Evolutionary conservation across 768 basidiomycete species (phyloP), one percentile per base, ranked within the genome.

Genomic region (Termitomyces sp.): DNA sequence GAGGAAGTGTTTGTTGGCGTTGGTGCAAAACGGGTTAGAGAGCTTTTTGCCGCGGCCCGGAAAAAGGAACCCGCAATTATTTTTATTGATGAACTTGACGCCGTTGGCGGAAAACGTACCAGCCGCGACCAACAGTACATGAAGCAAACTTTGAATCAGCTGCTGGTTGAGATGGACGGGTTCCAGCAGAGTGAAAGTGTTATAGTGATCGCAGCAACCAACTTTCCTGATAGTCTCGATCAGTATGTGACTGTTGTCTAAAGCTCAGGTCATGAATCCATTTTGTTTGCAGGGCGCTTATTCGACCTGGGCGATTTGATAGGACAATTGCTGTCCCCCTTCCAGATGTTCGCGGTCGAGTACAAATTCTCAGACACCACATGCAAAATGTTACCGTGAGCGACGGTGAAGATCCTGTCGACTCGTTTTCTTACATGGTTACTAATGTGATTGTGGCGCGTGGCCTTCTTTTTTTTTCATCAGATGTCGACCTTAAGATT

Each of bases 1-100:
- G 96, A 98, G 71, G 96, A 98, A 74, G 96, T 98, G 88, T 96
- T 95, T 71, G 95, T 96, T 51, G 94, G 94, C 59, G 89, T 93
- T 40, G 95, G 95, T 56, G 96, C 97, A 15, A 94, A 96, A 71
- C 89, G 97, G 11, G 92, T 99, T 45, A 85, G 97, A 45, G 96
- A 98, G 64, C 84, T 99, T 34, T 99, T 99, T 67, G 87, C 92
- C 5, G 87, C 92, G 6, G 97, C 97, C 29, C 85, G 95, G 56
- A 96, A 96, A 77, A 92, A 92, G 72, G 86, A 96, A 62, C 96
- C 97, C 5, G 90, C 97, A 15, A 98, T 99, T 73, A 94, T 99
- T 63, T 99, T 99, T 77, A 98, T 99, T 68, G 95, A 98, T 68
- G 95, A 98, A 70, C 77, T 98, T 37, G 95, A 98, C 70, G 94